Conservation (phyloP, 208 protist species). For the Trypanosoma vivax region DNA sequence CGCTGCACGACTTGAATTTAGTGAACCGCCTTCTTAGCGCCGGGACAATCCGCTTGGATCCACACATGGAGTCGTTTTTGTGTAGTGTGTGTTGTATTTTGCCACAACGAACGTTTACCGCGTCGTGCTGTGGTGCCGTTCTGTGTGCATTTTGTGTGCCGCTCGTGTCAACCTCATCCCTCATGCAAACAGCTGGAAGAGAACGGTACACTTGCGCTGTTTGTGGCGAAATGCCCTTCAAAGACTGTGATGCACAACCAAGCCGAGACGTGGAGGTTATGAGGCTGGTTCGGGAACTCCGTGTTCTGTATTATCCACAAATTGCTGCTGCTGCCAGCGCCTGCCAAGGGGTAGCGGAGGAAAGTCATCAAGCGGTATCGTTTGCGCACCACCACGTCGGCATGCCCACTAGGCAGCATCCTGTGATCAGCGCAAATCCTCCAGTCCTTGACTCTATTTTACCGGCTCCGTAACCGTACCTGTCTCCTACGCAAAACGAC, state of each 20-base stretch:
- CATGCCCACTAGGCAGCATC: neutral
- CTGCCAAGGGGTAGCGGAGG: slow-evolving; percentile 5
- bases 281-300: slow-evolving; percentile 62
- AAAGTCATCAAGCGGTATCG: slow-evolving; percentile 11
- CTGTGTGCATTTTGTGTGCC: slow-evolving; percentile 58
- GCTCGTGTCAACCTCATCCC: slow-evolving; percentile 39
- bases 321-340: slow-evolving; percentile 12
- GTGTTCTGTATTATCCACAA: slow-evolving; percentile 67
- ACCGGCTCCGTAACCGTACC: neutral
- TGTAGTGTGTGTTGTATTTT: slow-evolving; percentile 52
- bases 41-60: slow-evolving; percentile 32
- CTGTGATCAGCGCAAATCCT: neutral
- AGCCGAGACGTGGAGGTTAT: slow-evolving; percentile 38
- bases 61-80: slow-evolving; percentile 20
- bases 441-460: slow-evolving; percentile 17
- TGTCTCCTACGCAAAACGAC: neutral
- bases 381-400: slow-evolving; percentile 3
- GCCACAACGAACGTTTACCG: slow-evolving; percentile 55
- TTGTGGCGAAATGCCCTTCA: slow-evolving; percentile 62
- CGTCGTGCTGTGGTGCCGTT: slow-evolving; percentile 74
- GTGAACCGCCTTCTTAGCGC: slow-evolving; percentile 58
- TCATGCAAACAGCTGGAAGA: slow-evolving; percentile 27
- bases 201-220: slow-evolving; percentile 37
- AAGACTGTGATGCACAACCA: slow-evolving; percentile 41
- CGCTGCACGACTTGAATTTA: slow-evolving; percentile 39